Evolutionary conservation across 306 rosid species (phyloP), one percentile per base, ranked within the genome.

Genomic region (Trichosanthes truncata): DNA sequence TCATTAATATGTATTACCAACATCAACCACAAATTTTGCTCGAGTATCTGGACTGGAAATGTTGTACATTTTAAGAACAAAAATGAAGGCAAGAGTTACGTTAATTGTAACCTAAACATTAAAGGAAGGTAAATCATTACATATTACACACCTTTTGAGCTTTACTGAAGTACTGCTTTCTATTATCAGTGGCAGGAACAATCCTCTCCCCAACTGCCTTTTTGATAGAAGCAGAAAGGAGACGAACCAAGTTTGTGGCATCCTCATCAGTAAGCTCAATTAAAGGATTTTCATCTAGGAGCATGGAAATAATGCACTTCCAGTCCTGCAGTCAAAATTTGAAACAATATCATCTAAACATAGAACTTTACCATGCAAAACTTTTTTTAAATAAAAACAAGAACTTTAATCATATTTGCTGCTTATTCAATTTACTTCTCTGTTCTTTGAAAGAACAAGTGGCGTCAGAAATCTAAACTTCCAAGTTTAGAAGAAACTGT

Each of bases 151-250:
- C 98, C 72, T 92, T 95, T 80, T 95, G 98, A 85, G 97, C 98
- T 87, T 95, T 95, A 85, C 62, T 87, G 89, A 86, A 79, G 83
- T 90, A 86, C 56, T 82, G 97, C 90, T 91, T 95, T 81, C 97
- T 86, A 81, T 89, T 91, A 83, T 95, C 98, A 12, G 87, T 83
- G 55, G 91, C 89, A 78, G 97, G 97, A 63, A 92, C 97, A 83
- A 95, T 95, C 89, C 91, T 91, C 88, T 92, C 97, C 81, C 98
- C 98, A 62, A 91, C 92, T 61, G 98, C 98, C 89, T 92, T 95
- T 82, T 89, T 91, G 82, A 92, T 97, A 78, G 98, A 95, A 63
- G 93, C 90, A 87, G 91, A 85, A 79, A 95, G 97, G 66, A 95
- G 97, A 14, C 97, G 93, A 77, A 95, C 98, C 86, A 95, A 88